Base-by-base conservation (phyloP, 2,329 filamentous ascomycete species). In the Magnaporthiopsis rhizophila region DNA sequence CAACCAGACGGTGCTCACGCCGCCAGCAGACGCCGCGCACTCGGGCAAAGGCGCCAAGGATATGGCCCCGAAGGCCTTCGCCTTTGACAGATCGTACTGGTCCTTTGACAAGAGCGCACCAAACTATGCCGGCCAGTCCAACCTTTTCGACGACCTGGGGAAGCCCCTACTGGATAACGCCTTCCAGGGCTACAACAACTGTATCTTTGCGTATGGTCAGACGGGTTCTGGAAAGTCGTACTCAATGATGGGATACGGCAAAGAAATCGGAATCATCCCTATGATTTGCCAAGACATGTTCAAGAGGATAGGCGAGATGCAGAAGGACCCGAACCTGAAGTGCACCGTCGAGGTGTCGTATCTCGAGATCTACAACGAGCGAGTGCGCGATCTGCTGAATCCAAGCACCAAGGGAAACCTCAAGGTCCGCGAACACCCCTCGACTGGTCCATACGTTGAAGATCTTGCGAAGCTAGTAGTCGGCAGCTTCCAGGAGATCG, bases 221-320 rank as follows among this genome's bases (percentile, higher is more conserved):
- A 99, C 95, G 2, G 95, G 95, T 69, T 98, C 95, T 0, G 95
- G 95, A 77, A 99, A 99, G 79, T 97, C 92, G 21, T 99, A 99
- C 77, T 97, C 93, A 38, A 99, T 99, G 94, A 99, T 99, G 95
- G 95, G 95, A 61, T 99, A 98, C 78, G 95, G 95, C 64, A 89
- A 94, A 72, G 94, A 99, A 73, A 86, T 92, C 65, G 95, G 95
- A 75, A 95, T 99, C 68, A 98, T 98, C 67, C 95, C 96, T 59
- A 90, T 88, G 72, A 99, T 99, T 79, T 99, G 95, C 76, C 91
- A 95, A 79, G 89, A 97, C 72, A 98, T 99, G 92, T 99, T 99
- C 75, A 86, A 89, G 73, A 85, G 94, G 68, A 99, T 99, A 73
- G 80, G 80, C 32, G 78, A 79, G 61, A 81, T 94, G 71, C 84